Percentiles rank a stretch among this genome's conserved stretches.
Conservation (phyloP, 768 basidiomycete genomes). For the Kwoniella mangroviensis region DNA sequence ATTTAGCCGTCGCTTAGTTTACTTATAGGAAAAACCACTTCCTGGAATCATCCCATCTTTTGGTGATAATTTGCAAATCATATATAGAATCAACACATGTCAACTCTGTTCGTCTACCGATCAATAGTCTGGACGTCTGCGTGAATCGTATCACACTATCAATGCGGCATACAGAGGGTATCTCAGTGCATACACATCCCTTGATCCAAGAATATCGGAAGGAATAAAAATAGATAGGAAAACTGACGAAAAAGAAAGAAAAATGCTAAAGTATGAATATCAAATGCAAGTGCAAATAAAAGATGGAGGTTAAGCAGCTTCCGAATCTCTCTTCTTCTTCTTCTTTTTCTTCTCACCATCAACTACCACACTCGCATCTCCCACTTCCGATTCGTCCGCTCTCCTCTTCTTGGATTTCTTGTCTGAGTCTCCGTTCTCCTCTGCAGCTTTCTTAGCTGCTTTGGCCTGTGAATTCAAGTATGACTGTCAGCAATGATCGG, state of each 20-base stretch:
- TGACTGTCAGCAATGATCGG: too few species aligned
- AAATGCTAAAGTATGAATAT: neutral
- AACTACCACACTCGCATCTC: constrained; percentile 32
- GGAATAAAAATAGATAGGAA: neutral
- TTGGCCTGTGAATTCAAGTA: constrained; percentile 44
- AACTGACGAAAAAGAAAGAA: neutral
- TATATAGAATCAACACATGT: too few species aligned
- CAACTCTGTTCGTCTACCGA: too few species aligned
- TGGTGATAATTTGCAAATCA: too few species aligned
- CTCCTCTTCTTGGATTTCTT: constrained; percentile 60
- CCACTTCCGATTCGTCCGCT: constrained; percentile 49
- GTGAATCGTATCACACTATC: too few species aligned
- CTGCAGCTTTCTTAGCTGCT: constrained; percentile 51
- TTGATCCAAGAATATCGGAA: constrained; percentile 2
- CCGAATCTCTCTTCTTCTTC: constrained; percentile 58
- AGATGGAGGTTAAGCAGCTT: constrained; percentile 24
- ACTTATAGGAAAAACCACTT: too few species aligned
- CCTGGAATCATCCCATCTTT: too few species aligned
- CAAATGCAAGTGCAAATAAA: neutral
- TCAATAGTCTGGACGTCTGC: too few species aligned
- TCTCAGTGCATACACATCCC: constrained; percentile 25
- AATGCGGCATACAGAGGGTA: constrained; percentile 7
- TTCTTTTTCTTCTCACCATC: constrained; percentile 59
- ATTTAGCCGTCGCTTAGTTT: too few species aligned
- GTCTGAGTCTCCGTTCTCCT: constrained; percentile 57